phyloP scores from a whole-genome alignment of 176 grass and related monocot species.

The Oropetium thomaeum region DNA sequence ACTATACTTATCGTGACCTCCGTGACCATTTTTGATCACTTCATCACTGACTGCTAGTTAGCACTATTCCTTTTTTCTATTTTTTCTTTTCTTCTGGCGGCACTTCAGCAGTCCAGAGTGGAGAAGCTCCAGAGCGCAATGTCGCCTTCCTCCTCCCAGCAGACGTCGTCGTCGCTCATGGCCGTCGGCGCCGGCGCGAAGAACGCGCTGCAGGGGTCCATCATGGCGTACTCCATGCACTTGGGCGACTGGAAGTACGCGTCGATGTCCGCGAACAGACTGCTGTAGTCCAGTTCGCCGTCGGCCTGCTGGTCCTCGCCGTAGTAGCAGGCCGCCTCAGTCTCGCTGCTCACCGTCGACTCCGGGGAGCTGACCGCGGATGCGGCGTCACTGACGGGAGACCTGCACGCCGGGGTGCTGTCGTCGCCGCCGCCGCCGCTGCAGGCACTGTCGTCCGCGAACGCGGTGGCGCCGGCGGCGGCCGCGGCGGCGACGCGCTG shows the following conservation, averaged over 20 bases:
- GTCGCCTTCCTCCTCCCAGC: conserved; percentile 59
- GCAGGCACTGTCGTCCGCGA: background rate
- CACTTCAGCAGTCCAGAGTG: conserved; percentile 39
- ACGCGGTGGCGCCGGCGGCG: conserved; percentile 11
- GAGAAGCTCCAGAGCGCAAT: conserved; percentile 85
- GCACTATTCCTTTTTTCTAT: background rate
- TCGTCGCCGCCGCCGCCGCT: background rate
- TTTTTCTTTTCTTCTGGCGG: background rate
- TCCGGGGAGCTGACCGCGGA: conserved; percentile 33
- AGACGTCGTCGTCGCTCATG: conserved; percentile 33
- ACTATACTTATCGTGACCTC: conserved; percentile 26
- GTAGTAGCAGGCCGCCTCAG: background rate
- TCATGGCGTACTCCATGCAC: conserved; percentile 79
- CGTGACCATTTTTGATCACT: conserved; percentile 17
- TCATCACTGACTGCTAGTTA: conserved; percentile 29
- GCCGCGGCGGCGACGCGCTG: conserved; percentile 62
- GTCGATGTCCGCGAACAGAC: conserved; percentile 48
- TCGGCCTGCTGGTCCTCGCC: background rate
- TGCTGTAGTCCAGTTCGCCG: background rate
- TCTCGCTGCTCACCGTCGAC: conserved; percentile 4
- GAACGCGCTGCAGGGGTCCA: conserved; percentile 59
- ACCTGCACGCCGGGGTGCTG: background rate
- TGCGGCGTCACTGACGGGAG: conserved; percentile 6
- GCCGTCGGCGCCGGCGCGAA: conserved; percentile 33
- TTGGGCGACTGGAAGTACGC: conserved; percentile 84